Percentiles rank a stretch among this genome's conserved stretches.
Evolutionary conservation across 129 eudicot species (phyloP).

Genomic region (Ambrosia artemisiifolia): DNA sequence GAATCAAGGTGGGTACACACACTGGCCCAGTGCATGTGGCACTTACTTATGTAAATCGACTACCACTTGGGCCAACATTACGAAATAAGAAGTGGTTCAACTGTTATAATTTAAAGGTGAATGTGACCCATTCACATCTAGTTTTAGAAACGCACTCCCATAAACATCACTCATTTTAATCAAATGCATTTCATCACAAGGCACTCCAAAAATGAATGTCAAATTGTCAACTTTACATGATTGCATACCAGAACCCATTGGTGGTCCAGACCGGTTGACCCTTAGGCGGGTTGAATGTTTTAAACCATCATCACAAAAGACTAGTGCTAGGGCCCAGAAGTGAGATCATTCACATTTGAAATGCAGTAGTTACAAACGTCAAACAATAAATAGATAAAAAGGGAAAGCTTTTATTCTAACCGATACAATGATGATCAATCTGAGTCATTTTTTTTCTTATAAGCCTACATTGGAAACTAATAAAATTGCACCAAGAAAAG

Average conservation of each 20-base stretch:
- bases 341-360: constrained; percentile 11
- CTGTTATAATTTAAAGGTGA: constrained; percentile 13
- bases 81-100: constrained; percentile 26
- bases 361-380: neutral
- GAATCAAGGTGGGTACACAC: constrained; percentile 18
- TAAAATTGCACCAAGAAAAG: neutral
- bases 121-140: constrained; percentile 15
- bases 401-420: constrained; percentile 8
- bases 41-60: constrained; percentile 29
- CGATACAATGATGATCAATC: neutral
- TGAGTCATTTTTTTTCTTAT: neutral
- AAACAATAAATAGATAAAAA: neutral
- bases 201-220: constrained; percentile 14
- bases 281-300: neutral
- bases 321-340: constrained; percentile 15
- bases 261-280: constrained; percentile 7
- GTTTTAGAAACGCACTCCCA: constrained; percentile 25
- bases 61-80: constrained; percentile 22
- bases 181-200: constrained; percentile 14
- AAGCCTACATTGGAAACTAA: constrained; percentile 14
- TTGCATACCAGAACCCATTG: constrained; percentile 7
- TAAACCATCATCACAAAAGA: constrained; percentile 7
- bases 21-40: constrained; percentile 26
- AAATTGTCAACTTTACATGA: constrained; percentile 22
- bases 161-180: constrained; percentile 6